Percentiles rank a stretch among this genome's conserved stretches.
Conservation (phyloP, 1,284 basidiomycete genomes). For the Ceratobasidium sp. region DNA sequence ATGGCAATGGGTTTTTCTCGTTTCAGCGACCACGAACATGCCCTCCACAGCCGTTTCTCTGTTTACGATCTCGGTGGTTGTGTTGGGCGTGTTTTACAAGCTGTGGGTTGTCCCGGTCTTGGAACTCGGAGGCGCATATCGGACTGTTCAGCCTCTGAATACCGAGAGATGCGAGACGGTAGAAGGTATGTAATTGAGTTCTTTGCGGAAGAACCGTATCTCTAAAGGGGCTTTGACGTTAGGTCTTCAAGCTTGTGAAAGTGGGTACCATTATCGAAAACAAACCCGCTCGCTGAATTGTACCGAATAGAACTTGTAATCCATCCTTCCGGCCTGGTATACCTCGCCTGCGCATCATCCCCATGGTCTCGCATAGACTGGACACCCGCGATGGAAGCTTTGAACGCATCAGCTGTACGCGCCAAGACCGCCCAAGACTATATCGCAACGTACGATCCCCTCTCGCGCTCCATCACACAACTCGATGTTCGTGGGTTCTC, state of each 20-base stretch:
- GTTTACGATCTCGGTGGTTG: not conserved
- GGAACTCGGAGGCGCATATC: constrained; percentile 19
- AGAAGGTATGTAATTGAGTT: constrained; percentile 1
- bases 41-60: constrained; percentile 10
- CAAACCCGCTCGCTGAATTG: constrained; percentile 13
- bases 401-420: constrained; percentile 20
- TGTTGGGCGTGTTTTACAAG: constrained; percentile 19
- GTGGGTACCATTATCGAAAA: constrained; percentile 57
- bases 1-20: not conserved
- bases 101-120: constrained; percentile 16
- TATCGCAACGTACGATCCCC: constrained; percentile 70
- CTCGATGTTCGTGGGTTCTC: constrained; percentile 62
- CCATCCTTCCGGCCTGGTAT: constrained; percentile 30
- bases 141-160: constrained; percentile 23
- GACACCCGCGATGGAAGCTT: constrained; percentile 20
- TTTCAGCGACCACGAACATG: constrained; percentile 26
- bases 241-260: constrained; percentile 74
- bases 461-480: constrained; percentile 61
- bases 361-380: constrained; percentile 19
- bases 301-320: constrained; percentile 31
- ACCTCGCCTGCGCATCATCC: constrained; percentile 33
- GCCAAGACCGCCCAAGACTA: constrained; percentile 60
- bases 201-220: not conserved
- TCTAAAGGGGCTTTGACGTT: not conserved
- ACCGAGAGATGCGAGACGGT: constrained; percentile 17